These are phyloP conservation scores for Verbena officinalis DNA, from an alignment of 257 asterid genomes.

Conservation along the genomic window DNA sequence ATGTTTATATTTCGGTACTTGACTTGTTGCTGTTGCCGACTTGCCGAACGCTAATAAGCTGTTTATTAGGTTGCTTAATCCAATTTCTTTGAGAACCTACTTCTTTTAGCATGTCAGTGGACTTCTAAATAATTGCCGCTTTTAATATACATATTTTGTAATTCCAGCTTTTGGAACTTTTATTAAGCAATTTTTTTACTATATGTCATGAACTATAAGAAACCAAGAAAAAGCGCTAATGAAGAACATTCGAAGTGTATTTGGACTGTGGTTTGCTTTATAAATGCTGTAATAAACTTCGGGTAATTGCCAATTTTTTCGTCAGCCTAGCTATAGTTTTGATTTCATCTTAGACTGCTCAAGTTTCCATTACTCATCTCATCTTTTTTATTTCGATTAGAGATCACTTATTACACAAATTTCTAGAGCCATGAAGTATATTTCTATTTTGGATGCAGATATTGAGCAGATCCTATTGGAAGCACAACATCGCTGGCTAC, in stretches of 20 bases:
- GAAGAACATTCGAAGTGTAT: background rate
- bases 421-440: conserved; percentile 16
- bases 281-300: no score
- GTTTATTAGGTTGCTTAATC: background rate
- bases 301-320: no score
- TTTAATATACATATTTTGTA: background rate
- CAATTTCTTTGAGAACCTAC: background rate
- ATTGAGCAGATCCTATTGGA: conserved; percentile 78
- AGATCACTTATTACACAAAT: background rate
- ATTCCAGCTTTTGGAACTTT: background rate
- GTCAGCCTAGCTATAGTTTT: no score
- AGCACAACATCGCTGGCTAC: conserved; percentile 88
- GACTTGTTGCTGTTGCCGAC: background rate
- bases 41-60: background rate
- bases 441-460: conserved; percentile 58
- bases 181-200: background rate
- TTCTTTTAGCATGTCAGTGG: background rate
- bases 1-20: background rate
- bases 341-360: background rate
- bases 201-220: background rate
- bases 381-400: background rate
- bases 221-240: background rate
- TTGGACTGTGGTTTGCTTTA: background rate
- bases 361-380: conserved; percentile 1
- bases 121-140: background rate